Base-by-base conservation (phyloP, 176 grass and related monocot species). In the Saccharum spontaneum region DNA sequence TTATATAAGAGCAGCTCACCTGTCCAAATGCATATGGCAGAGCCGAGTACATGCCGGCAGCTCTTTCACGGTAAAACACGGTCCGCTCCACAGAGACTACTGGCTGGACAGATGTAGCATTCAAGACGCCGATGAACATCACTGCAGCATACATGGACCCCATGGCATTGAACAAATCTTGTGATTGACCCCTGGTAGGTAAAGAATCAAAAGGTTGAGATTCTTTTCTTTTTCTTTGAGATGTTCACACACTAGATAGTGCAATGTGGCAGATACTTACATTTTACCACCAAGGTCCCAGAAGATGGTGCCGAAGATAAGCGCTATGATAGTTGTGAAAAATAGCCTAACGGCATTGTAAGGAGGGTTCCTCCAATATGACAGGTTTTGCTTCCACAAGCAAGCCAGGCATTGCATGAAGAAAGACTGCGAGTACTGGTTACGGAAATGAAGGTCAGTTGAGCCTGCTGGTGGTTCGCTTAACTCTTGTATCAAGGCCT, bases 21-120 rank as follows among this genome's bases (percentile, higher is more conserved):
- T 98, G 95, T 78, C 87, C 95, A 80, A 98, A 98, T 88, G 95
- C 95, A 59, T 98, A 98, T 36, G 95, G 91, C 71, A 98, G 86
- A 64, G 95, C 93, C 6, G 87, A 95, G 34, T 95, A 98, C 95
- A 98, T 92, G 41, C 93, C 95, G 0, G 95, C 93, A 10, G 91
- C 95, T 90, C 79, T 91, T 86, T 98, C 95, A 71, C 95, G 90
- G 62, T 98, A 98, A 61, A 98, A 98, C 55, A 98, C 95, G 1
- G 93, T 93, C 39, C 95, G 73, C 80, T 95, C 95, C 61, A 98
- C 86, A 0, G 91, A 84, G 63, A 98, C 93, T 71, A 95, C 91
- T 31, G 95, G 95, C 83, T 91, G 91, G 76, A 95, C 95, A 18
- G 95, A 88, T 8, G 77, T 88, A 74, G 61, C 24, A 65, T 98